phyloP scores from a whole-genome alignment of 2,329 filamentous ascomycete genomes.

The Colletotrichum sp. region DNA sequence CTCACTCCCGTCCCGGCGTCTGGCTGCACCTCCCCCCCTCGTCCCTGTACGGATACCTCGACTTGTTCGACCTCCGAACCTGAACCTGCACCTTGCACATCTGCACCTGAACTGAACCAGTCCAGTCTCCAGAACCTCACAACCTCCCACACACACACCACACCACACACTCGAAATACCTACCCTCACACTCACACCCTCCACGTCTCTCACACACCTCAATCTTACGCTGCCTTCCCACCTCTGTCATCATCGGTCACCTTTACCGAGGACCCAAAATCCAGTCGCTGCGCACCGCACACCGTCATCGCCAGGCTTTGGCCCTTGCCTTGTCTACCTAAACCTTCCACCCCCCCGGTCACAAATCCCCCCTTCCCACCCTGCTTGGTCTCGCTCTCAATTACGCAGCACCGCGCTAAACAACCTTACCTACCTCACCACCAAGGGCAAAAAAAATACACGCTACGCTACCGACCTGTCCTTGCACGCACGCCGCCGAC shows the following conservation, averaged over 20 bases:
- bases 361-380: neutral
- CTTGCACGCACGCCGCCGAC: neutral
- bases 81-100: neutral
- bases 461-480: neutral
- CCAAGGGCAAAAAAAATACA: neutral
- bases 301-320: conserved; percentile 12
- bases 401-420: neutral
- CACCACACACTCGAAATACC: neutral
- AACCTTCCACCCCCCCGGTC: conserved; percentile 11
- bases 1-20: neutral
- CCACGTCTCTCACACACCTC: neutral
- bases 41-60: neutral
- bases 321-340: neutral
- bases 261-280: neutral
- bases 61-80: neutral
- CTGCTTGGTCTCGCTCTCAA: conserved; percentile 1
- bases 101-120: neutral
- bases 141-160: neutral
- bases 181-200: neutral
- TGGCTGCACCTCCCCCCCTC: neutral
- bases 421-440: neutral
- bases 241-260: conserved; percentile 14
- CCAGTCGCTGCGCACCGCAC: neutral
- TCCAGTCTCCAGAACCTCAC: neutral
- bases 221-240: neutral